A percentile compares a stretch with the other conserved stretches of the same genome.
Conservation (phyloP, 2,329 filamentous ascomycete species). For the Verticillium zaregamsianum region DNA sequence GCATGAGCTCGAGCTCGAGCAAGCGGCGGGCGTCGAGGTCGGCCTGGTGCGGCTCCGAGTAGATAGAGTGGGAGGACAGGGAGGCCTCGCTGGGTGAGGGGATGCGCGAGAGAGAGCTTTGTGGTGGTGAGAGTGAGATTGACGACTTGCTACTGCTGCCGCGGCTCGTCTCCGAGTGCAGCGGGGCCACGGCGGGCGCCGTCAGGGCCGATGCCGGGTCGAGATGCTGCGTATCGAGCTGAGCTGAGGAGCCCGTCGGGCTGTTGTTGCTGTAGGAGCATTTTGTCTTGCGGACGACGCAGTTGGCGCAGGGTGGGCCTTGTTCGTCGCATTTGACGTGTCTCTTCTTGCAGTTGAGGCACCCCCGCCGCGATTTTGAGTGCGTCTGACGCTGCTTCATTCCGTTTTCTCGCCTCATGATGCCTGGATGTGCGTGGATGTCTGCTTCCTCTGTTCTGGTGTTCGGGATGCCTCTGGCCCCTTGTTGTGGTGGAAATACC, state of each 20-base stretch:
- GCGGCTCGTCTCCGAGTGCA: neutral
- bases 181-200: neutral
- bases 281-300: constrained; percentile 18
- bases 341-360: constrained; percentile 27
- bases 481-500: no score
- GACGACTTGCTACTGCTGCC: neutral
- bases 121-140: neutral
- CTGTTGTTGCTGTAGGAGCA: neutral
- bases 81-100: neutral
- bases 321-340: constrained; percentile 33
- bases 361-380: constrained; percentile 27
- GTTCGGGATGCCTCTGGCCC: no score
- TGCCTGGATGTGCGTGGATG: no score
- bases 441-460: no score
- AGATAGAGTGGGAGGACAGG: neutral
- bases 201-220: neutral
- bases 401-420: neutral
- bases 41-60: neutral
- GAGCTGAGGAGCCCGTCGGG: neutral
- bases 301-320: constrained; percentile 29
- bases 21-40: constrained; percentile 16
- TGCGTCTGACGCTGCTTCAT: constrained; percentile 21
- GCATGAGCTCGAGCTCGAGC: constrained; percentile 46
- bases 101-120: neutral
- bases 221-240: neutral